Evolutionary conservation across 2,329 filamentous ascomycete genomes (phyloP).

Genomic region (Chaetomium globosum): DNA sequence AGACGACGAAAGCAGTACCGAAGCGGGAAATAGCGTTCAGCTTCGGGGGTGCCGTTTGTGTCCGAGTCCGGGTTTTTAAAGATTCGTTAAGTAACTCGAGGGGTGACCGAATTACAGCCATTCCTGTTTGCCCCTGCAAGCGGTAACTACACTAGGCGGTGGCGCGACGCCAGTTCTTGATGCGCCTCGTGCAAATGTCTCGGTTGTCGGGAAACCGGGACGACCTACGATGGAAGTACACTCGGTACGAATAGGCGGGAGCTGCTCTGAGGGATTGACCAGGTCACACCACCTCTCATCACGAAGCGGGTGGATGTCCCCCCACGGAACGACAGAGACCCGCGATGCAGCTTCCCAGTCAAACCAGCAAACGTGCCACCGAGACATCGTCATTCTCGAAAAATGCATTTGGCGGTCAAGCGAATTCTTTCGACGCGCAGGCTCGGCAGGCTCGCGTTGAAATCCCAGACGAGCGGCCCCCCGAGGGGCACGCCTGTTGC

Average conservation of each 20-base stretch:
- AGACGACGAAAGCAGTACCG: not conserved
- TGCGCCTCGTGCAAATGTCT: constrained; percentile 14
- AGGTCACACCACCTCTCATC: not conserved
- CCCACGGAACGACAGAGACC: not conserved
- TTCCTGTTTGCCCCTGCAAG: constrained; percentile 5
- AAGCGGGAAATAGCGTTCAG: not conserved
- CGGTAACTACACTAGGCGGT: not conserved
- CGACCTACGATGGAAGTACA: no score
- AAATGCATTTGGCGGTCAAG: not conserved
- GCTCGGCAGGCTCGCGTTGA: not conserved
- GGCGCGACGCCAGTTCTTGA: not conserved
- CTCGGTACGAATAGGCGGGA: not conserved
- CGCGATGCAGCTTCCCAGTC: not conserved
- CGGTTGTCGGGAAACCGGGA: constrained; percentile 14
- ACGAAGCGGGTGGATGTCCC: not conserved
- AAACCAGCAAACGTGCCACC: not conserved
- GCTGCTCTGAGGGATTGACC: not conserved
- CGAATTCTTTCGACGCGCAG: not conserved
- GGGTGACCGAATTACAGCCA: not conserved
- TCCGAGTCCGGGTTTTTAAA: not conserved
- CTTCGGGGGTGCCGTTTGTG: not conserved
- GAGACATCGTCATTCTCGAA: constrained; percentile 2
- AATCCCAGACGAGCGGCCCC: constrained; percentile 3
- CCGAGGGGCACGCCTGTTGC: constrained; percentile 12
- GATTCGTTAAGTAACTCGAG: not conserved